Percentiles rank a stretch among this genome's conserved stretches.
phyloP scores from a whole-genome alignment of 176 grass and related monocot species.

The Chloris gayana region DNA sequence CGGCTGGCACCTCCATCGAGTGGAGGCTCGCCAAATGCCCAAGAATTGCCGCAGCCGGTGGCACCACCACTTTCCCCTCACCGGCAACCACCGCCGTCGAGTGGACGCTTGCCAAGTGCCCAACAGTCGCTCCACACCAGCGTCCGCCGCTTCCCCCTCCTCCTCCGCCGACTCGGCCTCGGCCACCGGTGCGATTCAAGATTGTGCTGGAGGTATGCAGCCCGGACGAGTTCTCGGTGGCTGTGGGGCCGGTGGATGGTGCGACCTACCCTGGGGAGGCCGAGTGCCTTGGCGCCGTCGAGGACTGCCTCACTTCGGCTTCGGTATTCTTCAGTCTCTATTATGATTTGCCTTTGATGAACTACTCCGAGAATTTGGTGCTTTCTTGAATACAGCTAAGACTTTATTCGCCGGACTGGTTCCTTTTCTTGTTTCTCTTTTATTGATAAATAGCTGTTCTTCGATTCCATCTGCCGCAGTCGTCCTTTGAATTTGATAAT shows the following conservation, averaged over 20 bases:
- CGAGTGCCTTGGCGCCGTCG: slow-evolving; percentile 60
- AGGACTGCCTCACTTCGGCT: slow-evolving; percentile 54
- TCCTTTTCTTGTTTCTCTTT: not conserved
- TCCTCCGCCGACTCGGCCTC: too few species aligned
- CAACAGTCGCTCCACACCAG: slow-evolving; percentile 28
- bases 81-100: not conserved
- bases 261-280: slow-evolving; percentile 61
- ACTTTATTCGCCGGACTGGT: not conserved
- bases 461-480: not conserved
- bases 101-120: slow-evolving; percentile 63
- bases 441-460: slow-evolving; percentile 21
- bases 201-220: slow-evolving; percentile 73
- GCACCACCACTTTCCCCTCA: not conserved
- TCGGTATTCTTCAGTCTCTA: slow-evolving; percentile 47
- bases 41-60: slow-evolving; percentile 27
- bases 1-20: not conserved
- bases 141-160: slow-evolving; percentile 2
- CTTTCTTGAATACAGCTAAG: slow-evolving; percentile 17
- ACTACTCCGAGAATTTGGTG: not conserved
- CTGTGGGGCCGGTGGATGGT: slow-evolving; percentile 56
- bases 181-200: slow-evolving; percentile 54
- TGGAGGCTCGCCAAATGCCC: slow-evolving; percentile 71
- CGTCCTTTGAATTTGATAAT: not conserved
- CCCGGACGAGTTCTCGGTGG: slow-evolving; percentile 78
- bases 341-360: slow-evolving; percentile 9